phyloP scores from a whole-genome alignment of 257 asterid genomes.

The Solanum acaule region DNA sequence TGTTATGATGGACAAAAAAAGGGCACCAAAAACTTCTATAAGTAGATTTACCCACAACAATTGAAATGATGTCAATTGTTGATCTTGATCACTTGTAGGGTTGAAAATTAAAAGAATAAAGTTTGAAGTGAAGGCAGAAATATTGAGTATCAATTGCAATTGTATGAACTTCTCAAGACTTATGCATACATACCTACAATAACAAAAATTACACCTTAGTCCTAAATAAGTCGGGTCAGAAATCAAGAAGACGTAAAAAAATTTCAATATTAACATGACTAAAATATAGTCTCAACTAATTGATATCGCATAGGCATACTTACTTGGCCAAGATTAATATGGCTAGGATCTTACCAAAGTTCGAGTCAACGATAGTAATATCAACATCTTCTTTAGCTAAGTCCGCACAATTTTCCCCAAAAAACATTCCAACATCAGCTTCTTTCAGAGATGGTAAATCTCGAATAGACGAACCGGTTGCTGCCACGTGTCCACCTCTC shows the following conservation, averaged over 20 bases:
- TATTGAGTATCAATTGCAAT: slow-evolving; percentile 20
- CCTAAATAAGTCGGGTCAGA: not conserved
- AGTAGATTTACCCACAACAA: slow-evolving; percentile 32
- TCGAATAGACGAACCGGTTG: slow-evolving; percentile 7
- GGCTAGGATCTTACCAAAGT: slow-evolving; percentile 6
- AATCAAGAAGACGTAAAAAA: not conserved
- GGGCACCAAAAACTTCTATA: slow-evolving; percentile 22
- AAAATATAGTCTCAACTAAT: not conserved
- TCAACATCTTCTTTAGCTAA: slow-evolving; percentile 7
- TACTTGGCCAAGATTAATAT: slow-evolving; percentile 21
- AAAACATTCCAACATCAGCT: slow-evolving; percentile 35
- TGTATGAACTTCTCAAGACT: slow-evolving; percentile 15
- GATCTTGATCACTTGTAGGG: not conserved
- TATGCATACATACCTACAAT: slow-evolving; percentile 17
- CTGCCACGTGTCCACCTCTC: slow-evolving; percentile 16
- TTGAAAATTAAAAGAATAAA: slow-evolving; percentile 9
- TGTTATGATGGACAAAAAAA: slow-evolving; percentile 9
- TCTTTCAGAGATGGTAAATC: slow-evolving; percentile 25
- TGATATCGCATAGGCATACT: not conserved
- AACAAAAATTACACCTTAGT: not conserved
- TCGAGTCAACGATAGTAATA: not conserved
- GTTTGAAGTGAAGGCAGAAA: slow-evolving; percentile 22
- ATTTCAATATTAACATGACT: not conserved
- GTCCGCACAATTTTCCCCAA: not conserved
- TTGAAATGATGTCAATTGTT: slow-evolving; percentile 15